Evolutionary conservation across 495 filamentous ascomycete species (phyloP).

Genomic region (Geoglossum glabrum): DNA sequence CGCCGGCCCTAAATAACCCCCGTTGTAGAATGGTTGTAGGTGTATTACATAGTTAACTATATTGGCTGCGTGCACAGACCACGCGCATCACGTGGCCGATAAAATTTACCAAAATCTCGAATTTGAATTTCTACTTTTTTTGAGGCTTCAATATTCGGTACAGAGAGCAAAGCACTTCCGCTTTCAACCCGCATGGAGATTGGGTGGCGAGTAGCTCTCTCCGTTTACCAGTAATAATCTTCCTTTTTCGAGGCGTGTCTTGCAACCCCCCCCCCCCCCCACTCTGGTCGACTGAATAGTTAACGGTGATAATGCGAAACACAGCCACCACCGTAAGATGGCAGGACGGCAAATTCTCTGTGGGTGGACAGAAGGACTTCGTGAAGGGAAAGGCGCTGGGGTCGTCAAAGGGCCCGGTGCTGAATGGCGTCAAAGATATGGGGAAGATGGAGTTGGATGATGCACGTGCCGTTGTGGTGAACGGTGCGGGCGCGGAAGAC

Average conservation of each 20-base stretch:
- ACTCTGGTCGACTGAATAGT: background rate
- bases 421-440: constrained; percentile 23
- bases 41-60: too few species aligned
- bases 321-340: background rate
- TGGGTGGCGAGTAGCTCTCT: too few species aligned
- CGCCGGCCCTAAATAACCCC: background rate
- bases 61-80: background rate
- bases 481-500: constrained; percentile 12
- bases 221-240: too few species aligned
- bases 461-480: constrained; percentile 40
- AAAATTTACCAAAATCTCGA: background rate
- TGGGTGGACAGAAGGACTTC: background rate
- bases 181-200: too few species aligned
- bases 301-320: background rate
- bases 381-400: background rate
- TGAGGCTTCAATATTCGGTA: too few species aligned
- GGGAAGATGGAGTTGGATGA: constrained; percentile 52
- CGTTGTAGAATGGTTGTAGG: background rate
- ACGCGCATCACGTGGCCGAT: background rate
- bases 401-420: background rate
- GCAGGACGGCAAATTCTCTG: background rate
- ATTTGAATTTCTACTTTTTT: background rate
- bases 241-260: background rate
- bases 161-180: too few species aligned
- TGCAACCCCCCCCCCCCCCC: background rate